phyloP scores from a whole-genome alignment of 352 stramenopile genomes.

The Phytophthora rubi region DNA sequence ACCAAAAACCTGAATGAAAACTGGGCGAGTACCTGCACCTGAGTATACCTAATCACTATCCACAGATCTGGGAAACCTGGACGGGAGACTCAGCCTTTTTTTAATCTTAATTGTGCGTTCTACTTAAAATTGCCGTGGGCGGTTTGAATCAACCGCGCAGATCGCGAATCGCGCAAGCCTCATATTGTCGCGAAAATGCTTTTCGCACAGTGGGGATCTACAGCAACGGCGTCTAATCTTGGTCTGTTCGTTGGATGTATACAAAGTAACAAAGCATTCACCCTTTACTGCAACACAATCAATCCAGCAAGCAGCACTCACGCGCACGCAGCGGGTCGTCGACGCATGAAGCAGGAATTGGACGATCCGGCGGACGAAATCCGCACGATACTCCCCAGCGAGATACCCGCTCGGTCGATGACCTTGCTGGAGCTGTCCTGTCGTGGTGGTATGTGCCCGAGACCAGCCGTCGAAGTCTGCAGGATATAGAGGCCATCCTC shows the following conservation, averaged over 20 bases:
- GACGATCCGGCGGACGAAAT: not conserved
- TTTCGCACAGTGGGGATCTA: constrained; percentile 17
- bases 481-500: constrained; percentile 83
- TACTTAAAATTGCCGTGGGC: too few species aligned
- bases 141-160: too few species aligned
- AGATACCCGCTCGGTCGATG: not conserved
- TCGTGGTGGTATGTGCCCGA: constrained; percentile 78
- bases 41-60: too few species aligned
- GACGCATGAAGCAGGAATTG: constrained; percentile 14
- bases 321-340: constrained; percentile 45
- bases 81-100: too few species aligned
- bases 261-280: too few species aligned
- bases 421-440: constrained; percentile 50
- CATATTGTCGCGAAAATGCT: constrained; percentile 2
- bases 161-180: not conserved
- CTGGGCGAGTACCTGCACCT: too few species aligned
- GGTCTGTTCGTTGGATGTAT: constrained; percentile 14
- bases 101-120: too few species aligned
- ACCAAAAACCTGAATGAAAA: too few species aligned
- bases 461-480: constrained; percentile 75
- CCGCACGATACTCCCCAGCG: not conserved
- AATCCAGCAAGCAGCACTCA: constrained; percentile 18
- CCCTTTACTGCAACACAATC: not conserved
- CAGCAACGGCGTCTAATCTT: constrained; percentile 31
- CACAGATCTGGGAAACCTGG: too few species aligned